Base-by-base conservation (phyloP, 1,284 basidiomycete genomes). In the Leccinum insolens region DNA sequence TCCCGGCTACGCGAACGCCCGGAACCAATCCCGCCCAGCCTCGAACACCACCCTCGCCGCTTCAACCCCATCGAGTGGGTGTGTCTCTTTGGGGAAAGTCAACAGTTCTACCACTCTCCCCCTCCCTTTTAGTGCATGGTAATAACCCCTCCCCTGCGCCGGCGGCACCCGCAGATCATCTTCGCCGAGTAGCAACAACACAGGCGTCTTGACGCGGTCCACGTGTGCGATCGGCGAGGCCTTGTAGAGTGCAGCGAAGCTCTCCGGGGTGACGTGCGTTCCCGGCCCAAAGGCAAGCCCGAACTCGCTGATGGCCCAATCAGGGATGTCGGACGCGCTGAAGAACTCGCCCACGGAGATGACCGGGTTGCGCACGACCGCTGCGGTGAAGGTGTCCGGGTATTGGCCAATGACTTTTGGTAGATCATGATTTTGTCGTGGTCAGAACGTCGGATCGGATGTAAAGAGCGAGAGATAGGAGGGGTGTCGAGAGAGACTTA, bases 231-330 rank as follows among this genome's bases (percentile, higher is more conserved):
- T 88, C 0, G 92, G 91, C 1, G 90, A 91, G 14, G 83, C 80
- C 1, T 75, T 71, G 65, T 84, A 84, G 3, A 92, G 76, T 37
- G 78, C 73, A 3, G 77, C 71, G 70, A 83, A 91, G 17, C 78
- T 72, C 3, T 81, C 80, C 0, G 85, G 82, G 0, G 82, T 81
- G 67, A 89, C 77, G 49, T 84, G 74, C 1, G 83, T 78, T 0
- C 79, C 73, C 0, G 78, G 75, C 3, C 61, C 67, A n/a, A 28
- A 58, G 69, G 20, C 74, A 3, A 87, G 68, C 1, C 84, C 88
- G 65, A 88, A 87, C 76, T 93, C 91, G 14, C 79, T 74, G 71
- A 83, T 89, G 55, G 86, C 85, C 91, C 91, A 93, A 72, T 93
- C 92, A 3, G 89, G 86, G 55, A 93, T 93, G 71, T 94, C 92